Percentiles rank a stretch among this genome's conserved stretches.
Evolutionary conservation across 2,329 filamentous ascomycete species (phyloP).

Genomic region (Fusarium paranaense): DNA sequence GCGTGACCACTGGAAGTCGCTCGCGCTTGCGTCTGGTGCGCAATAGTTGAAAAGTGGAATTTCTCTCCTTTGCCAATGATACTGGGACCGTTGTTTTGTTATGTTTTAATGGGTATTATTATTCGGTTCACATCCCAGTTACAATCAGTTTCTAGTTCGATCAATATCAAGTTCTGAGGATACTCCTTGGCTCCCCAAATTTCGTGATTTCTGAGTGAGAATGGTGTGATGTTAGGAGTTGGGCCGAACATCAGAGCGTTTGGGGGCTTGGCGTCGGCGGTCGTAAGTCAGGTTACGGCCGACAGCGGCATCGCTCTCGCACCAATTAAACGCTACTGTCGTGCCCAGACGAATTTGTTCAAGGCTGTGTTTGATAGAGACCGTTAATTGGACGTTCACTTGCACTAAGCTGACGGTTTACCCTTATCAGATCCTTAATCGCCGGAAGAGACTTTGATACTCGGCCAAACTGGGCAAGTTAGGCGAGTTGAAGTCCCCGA

Average conservation of each 20-base stretch:
- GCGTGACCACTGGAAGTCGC: constrained; percentile 73
- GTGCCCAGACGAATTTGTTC: background rate
- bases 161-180: background rate
- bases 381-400: background rate
- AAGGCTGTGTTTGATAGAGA: background rate
- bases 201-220: background rate
- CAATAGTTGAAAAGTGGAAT: constrained; percentile 49
- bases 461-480: background rate
- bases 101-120: constrained; percentile 32
- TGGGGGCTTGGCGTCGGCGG: background rate
- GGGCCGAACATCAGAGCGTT: background rate
- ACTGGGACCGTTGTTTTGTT: constrained; percentile 27
- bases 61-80: constrained; percentile 43
- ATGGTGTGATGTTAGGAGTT: background rate
- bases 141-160: constrained; percentile 5
- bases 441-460: background rate
- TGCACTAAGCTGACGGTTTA: background rate
- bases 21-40: constrained; percentile 58
- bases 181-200: background rate
- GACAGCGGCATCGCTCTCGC: background rate
- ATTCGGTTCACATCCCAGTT: constrained; percentile 16
- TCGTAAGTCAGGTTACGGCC: background rate
- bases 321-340: background rate
- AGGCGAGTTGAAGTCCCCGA: background rate
- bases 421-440: background rate